A percentile compares a stretch with the other conserved stretches of the same genome.
phyloP scores from a whole-genome alignment of 208 protist species.

The Acanthamoeba royreba region DNA sequence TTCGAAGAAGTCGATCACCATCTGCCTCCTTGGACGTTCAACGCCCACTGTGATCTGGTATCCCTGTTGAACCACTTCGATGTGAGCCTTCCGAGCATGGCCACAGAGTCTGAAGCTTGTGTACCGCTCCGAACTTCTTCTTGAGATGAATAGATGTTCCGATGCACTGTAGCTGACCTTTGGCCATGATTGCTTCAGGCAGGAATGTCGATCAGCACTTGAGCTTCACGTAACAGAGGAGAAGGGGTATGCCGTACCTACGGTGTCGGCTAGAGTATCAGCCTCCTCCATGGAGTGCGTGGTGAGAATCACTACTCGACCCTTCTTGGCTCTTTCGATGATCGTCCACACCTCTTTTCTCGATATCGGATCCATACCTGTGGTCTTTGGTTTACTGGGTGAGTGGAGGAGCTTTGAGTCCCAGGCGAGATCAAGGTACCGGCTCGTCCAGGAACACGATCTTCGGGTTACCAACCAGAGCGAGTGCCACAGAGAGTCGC shows the following conservation, averaged over 20 bases:
- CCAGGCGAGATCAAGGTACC: neutral
- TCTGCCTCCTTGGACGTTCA: neutral
- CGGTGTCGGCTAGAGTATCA: constrained; percentile 1
- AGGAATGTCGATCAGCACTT: neutral
- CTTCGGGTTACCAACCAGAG: constrained; percentile 59
- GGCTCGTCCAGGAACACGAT: constrained; percentile 73
- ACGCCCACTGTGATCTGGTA: neutral
- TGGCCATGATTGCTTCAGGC: constrained; percentile 30
- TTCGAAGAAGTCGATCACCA: neutral
- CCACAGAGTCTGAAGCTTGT: no score
- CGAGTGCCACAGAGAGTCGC: neutral
- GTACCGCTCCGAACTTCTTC: constrained; percentile 35
- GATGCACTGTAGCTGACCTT: constrained; percentile 11
- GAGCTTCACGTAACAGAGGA: neutral
- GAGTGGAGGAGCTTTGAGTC: no score
- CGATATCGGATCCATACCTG: constrained; percentile 72
- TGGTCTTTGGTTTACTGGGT: no score
- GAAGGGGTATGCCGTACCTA: neutral
- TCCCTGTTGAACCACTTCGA: neutral
- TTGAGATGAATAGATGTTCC: constrained; percentile 26
- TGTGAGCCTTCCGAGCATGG: neutral
- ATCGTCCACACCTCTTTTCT: constrained; percentile 71
- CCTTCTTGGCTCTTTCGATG: constrained; percentile 63
- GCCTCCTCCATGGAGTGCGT: constrained; percentile 67
- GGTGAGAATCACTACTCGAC: constrained; percentile 61